Conservation (phyloP, 2,329 filamentous ascomycete genomes). For the Cladosporium sp. region DNA sequence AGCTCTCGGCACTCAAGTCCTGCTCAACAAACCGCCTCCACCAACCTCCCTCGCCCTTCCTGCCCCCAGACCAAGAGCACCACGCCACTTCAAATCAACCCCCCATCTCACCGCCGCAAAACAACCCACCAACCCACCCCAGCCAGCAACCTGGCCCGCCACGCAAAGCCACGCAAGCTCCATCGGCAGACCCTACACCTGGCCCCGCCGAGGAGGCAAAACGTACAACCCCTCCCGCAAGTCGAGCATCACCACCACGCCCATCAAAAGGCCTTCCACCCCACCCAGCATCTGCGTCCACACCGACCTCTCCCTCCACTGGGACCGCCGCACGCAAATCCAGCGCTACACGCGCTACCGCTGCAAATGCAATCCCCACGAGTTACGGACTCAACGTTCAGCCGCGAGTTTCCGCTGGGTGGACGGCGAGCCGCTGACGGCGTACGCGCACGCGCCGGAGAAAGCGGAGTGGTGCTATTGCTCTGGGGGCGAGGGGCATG, state of each 20-base stretch:
- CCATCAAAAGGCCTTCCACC: not conserved
- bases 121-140: not conserved
- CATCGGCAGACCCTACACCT: not conserved
- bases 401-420: not conserved
- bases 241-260: not conserved
- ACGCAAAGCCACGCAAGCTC: not conserved
- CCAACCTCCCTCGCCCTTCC: not conserved
- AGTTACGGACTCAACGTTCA: not conserved
- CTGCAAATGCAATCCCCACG: not conserved
- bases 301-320: not conserved
- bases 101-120: not conserved
- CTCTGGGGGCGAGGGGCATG: not conserved
- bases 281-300: conserved; percentile 1
- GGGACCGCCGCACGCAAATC: not conserved
- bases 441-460: not conserved
- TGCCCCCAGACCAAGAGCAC: not conserved
- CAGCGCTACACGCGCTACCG: not conserved
- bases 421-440: not conserved
- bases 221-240: not conserved
- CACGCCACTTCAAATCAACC: not conserved
- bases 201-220: not conserved
- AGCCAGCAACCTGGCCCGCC: not conserved
- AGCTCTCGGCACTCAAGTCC: not conserved
- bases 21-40: not conserved
- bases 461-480: conserved; percentile 8